phyloP scores from a whole-genome alignment of 345 rosid species.

The Iberis pinnata region DNA sequence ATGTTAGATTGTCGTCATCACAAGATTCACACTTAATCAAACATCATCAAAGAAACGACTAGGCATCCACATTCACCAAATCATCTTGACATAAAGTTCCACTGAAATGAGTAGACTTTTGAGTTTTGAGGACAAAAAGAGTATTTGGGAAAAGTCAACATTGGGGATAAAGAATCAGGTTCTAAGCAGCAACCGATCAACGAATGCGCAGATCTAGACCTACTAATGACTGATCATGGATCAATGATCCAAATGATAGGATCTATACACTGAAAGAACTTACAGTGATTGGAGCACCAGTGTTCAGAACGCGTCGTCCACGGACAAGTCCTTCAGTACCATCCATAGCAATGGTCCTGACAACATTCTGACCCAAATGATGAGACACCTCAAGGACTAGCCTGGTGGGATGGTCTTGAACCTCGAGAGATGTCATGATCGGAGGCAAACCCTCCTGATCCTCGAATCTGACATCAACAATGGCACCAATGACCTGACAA shows the following conservation, averaged over 20 bases:
- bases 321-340: slow-evolving; percentile 83
- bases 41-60: no score
- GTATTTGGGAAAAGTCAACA: not conserved
- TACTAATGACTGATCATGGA: not conserved
- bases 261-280: slow-evolving; percentile 3
- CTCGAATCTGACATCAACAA: slow-evolving; percentile 80
- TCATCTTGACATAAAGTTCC: no score
- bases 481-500: slow-evolving; percentile 95
- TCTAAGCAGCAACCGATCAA: not conserved
- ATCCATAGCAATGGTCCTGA: slow-evolving; percentile 95
- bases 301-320: slow-evolving; percentile 77
- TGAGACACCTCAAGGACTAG: slow-evolving; percentile 93
- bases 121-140: not conserved
- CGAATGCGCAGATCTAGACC: not conserved
- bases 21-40: no score
- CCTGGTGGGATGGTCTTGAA: slow-evolving; percentile 26
- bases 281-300: slow-evolving; percentile 93
- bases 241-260: not conserved
- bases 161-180: not conserved
- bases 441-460: slow-evolving; percentile 83
- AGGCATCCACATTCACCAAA: not conserved
- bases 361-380: slow-evolving; percentile 81
- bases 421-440: slow-evolving; percentile 86
- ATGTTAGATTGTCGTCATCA: no score
- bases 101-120: no score